Base-by-base conservation (phyloP, 2,329 filamentous ascomycete genomes). In the Aotearoamyces nothofagi region DNA sequence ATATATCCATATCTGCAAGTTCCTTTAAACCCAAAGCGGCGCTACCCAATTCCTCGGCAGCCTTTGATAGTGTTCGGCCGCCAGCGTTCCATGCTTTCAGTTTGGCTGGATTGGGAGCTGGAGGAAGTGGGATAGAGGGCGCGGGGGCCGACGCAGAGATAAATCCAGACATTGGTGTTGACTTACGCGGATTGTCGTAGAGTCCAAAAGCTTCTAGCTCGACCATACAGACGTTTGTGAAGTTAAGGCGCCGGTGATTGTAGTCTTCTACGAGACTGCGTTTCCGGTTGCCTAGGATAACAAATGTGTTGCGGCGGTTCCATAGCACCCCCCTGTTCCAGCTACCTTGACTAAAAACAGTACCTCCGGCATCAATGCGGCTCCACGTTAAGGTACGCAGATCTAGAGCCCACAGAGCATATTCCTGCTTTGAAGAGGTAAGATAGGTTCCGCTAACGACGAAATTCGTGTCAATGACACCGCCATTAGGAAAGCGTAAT, bases 381-480 rank as follows among this genome's bases (percentile, higher is more conserved):
- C 79, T 86, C 90, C 90, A 98, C 0, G 79, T 90, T 30, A 98
- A 57, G 1, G 77, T 90, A 33, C 78, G 73, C 32, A 98, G 56
- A 47, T 98, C 86, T 26, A 98, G 58, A 2, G 90, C 87, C 90
- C 90, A 98, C 2, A 98, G 63, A 0, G 90, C 87, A 53, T 96
- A 98, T 51, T 98, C 90, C 49, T 96, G 87, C 55, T 94, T 96
- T 2, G 87, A 94, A 1, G 87, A 94, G 0, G 90, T 98, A 33
- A 98, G 66, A 49, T 96, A 96, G 0, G 90, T 98, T 15, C 90
- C 90, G 48, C 86, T 94, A 13, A 98, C 87, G 24, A 98, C 84
- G 45, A 98, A 96, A 50, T 94, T 81, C 5, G 83, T 87, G 51
- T 93, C 87, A 40, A 96, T 87, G 26, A 98, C 73, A 23, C 86